Base-by-base conservation (phyloP, 106 monocot genomes). In the Vanilla planifolia region DNA sequence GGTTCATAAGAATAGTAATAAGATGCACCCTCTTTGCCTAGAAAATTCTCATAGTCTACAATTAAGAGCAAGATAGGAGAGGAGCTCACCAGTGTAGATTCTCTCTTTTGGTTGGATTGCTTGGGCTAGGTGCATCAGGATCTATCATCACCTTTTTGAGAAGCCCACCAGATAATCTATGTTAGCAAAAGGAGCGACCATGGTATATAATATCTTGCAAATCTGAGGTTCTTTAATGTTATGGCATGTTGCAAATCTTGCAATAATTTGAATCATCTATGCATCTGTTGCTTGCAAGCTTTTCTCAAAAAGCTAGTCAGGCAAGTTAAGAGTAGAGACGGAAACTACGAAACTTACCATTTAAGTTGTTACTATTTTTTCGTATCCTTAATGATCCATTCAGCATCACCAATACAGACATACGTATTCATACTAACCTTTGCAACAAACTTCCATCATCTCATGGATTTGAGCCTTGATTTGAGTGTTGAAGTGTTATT, bases 51-150 rank as follows among this genome's bases (percentile, higher is more conserved):
- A 14, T 13, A 11, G 43, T 6, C 4, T 16, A 43, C 3, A 16
- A 16, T 6, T 43, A 43, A 15, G 44, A 45, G 16, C n/a, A 45
- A 37, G 37, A 6, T 37, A 37, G 24, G 9, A 7, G 3, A 23
- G 26, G 23, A 19, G 25, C 32, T 77, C 52, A 79, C 79, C 79
- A 79, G 69, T 79, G 79, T 55, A 79, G 60, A 36, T 74, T 62
- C 40, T 79, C 79, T 43, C 68, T 69, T 66, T 70, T 74, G 30
- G 74, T 65, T 27, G 79, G 74, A 68, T 79, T 81, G 73, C 81
- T 77, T 10, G 81, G 81, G 21, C 81, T 81, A 21, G 81, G 81
- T 33, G 81, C 66, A 71, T 81, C 81, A 62, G 81, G 81, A 51
- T 81, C 81, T 65, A 81, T 59, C 81, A 81, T 81, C 51, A 77